phyloP scores from a whole-genome alignment of 306 rosid species.

The Glycine soja region DNA sequence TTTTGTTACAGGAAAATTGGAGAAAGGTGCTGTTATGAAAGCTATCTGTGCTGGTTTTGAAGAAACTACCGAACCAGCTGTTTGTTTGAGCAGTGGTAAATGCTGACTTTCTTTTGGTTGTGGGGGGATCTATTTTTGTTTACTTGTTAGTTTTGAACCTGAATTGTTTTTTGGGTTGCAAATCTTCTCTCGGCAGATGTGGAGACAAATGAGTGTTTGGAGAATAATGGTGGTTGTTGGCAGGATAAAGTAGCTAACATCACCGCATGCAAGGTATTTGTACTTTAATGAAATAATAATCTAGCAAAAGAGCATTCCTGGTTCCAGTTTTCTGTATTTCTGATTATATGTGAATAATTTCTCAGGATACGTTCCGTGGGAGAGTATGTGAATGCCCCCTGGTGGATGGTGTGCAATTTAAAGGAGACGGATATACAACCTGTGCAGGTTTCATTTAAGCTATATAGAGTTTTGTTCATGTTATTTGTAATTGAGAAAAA shows the following conservation, averaged over 20 bases:
- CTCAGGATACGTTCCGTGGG: slow-evolving; percentile 97
- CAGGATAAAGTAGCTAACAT: slow-evolving; percentile 77
- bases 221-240: slow-evolving; percentile 97
- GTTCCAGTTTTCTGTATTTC: slow-evolving; percentile 13
- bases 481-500: slow-evolving; percentile 25
- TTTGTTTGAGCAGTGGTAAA: slow-evolving; percentile 94
- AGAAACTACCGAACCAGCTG: slow-evolving; percentile 98
- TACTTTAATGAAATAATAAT: slow-evolving; percentile 34
- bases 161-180: slow-evolving; percentile 25
- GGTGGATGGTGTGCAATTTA: slow-evolving; percentile 97
- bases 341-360: slow-evolving; percentile 44
- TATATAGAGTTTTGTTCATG: background rate
- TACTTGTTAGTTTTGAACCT: slow-evolving; percentile 39
- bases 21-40: slow-evolving; percentile 92
- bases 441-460: slow-evolving; percentile 70
- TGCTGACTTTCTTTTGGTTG: slow-evolving; percentile 34
- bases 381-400: slow-evolving; percentile 96
- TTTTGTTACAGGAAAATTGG: slow-evolving; percentile 78
- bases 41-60: slow-evolving; percentile 98
- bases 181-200: slow-evolving; percentile 66
- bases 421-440: slow-evolving; percentile 95
- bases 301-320: slow-evolving; percentile 24
- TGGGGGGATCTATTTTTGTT: background rate
- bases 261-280: slow-evolving; percentile 95
- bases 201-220: slow-evolving; percentile 98